Evolutionary conservation across 1,284 basidiomycete genomes (phyloP), one percentile per base, ranked within the genome.

Genomic region (Megacollybia platyphylla): DNA sequence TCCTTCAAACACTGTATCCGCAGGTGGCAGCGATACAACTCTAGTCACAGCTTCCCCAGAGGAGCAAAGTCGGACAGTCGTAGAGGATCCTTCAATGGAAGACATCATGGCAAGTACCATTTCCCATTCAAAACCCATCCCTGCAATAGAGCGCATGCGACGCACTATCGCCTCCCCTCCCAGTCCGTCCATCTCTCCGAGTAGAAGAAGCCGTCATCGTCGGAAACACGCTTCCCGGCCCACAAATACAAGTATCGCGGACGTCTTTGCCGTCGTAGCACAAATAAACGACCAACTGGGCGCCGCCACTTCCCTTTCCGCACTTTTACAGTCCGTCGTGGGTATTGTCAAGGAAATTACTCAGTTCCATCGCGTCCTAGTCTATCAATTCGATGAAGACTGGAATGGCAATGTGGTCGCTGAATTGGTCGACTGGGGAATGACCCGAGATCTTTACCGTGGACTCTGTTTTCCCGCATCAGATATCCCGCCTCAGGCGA

Each of bases 281-380:
- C 86, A 92, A 58, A 84, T 90, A 54, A 90, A 89, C 57, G 85
- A 91, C 49, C 88, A 92, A 58, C 70, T 91, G 4, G 76, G 77
- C 0, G 68, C 71, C 3, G 80, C 87, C 2, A 64, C 71, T 0
- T 81, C 87, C 50, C 58, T 92, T 40, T 75, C 83, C 6, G 63
- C 65, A 11, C 88, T 90, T 57, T 62, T 90, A 55, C 83, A 88
- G 53, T 71, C 90, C 41, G 75, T 78, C 0, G 86, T 86, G 5
- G 86, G 87, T 3, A 71, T 91, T 17, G 73, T 91, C 48, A 85
- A 87, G 57, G 87, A 92, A 54, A 56, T 92, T 45, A 84, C 83
- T 5, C 82, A 83, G 55, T 89, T 88, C 55, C 85, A 89, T 55
- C 73, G 88, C 7, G 85, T 89, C n/a, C 66, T 93, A 58, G 70